Base-by-base conservation (phyloP, 805 yeast genomes). In the Osmozyma mogii region DNA sequence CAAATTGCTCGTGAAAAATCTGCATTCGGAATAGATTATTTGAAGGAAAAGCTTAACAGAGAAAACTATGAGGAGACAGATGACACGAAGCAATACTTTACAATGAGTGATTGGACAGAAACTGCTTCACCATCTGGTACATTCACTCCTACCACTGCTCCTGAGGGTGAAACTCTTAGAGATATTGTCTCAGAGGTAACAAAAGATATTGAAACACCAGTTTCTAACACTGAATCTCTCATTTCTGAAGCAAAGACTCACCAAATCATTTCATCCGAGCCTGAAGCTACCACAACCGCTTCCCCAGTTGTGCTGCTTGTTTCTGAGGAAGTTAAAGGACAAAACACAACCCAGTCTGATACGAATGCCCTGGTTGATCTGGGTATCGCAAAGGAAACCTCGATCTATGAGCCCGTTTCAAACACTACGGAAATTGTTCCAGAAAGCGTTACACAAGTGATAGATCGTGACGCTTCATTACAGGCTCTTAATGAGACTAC, bases 41-140 rank as follows among this genome's bases (percentile, higher is more conserved):
- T 56, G n/a, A 56, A 52, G 36, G 56, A 51, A 10, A 58, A 54
- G 27, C 25, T 56, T 10, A 41, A 36, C 6, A 45, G 41, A 15
- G 53, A 47, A 12, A 45, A 45, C 24, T 37, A 40, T 15, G 51
- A 49, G 15, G 49, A 44, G 21, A 51, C 41, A 29, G 53, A 45
- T 13, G 26, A 25, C 14, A 36, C 47, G 3, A 45, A 40, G 27
- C 39, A 42, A 15, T 47, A 46, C 27, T 53, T 50, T 30, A 45
- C 45, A 7, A 41, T 45, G 37, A 41, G 38, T 28, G 49, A 45
- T 21, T 52, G 52, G 47, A 24, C 26, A 15, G 17, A 24, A 11
- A 24, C 26, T 24, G 17, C 26, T 14, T 24, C 12, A 11, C 22
- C 18, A 30, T 32, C 7, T 34, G 37, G 8, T 31, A 37, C 9